phyloP scores from a whole-genome alignment of 345 rosid genomes.

The Eutrema yunnanense region DNA sequence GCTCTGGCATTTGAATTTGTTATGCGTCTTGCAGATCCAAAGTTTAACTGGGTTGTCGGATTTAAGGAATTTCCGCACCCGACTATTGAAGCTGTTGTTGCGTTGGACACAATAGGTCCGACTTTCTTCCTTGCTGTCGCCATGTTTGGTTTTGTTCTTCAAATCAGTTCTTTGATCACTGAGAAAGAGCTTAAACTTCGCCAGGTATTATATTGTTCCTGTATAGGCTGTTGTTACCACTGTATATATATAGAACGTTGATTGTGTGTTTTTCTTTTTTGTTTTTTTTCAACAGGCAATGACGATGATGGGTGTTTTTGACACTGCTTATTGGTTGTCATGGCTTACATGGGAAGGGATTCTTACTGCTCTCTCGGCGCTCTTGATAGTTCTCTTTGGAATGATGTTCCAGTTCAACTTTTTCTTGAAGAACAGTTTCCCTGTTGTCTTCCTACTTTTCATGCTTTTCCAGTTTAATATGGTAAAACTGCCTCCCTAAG shows the following conservation, averaged over 20 bases:
- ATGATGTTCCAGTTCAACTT: constrained; percentile 93
- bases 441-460: constrained; percentile 67
- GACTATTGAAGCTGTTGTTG: constrained; percentile 39
- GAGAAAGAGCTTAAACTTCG: constrained; percentile 99
- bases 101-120: constrained; percentile 52
- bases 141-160: constrained; percentile 87
- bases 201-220: constrained; percentile 44
- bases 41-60: constrained; percentile 68
- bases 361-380: constrained; percentile 58
- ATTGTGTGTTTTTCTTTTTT: neutral
- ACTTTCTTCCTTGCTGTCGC: constrained; percentile 85
- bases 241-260: neutral
- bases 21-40: constrained; percentile 42
- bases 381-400: constrained; percentile 74
- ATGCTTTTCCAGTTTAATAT: constrained; percentile 80
- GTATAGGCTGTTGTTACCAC: neutral
- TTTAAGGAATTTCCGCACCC: constrained; percentile 88
- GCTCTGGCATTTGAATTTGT: neutral
- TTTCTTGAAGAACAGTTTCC: constrained; percentile 78
- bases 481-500: constrained; percentile 38
- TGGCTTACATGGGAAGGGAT: constrained; percentile 89
- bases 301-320: constrained; percentile 86
- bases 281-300: constrained; percentile 50
- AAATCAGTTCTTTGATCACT: constrained; percentile 60
- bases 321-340: constrained; percentile 83